A percentile compares a stretch with the other conserved stretches of the same genome.
Conservation (phyloP, 352 stramenopile genomes). For the Thalassiosira mediterranea region DNA sequence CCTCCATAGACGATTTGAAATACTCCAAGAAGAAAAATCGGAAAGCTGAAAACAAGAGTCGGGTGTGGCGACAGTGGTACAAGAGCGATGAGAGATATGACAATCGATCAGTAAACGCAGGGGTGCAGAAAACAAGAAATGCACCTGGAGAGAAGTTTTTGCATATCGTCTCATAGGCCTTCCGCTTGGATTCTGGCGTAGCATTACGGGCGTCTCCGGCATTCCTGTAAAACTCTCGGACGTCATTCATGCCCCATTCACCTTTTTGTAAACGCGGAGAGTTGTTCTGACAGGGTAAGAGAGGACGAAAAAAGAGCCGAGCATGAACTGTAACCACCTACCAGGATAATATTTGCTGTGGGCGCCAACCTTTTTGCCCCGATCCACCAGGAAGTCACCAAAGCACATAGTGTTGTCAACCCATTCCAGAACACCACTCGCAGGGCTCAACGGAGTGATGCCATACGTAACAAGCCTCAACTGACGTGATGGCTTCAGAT, state of each 20-base stretch:
- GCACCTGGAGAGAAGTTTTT: slow-evolving; percentile 96
- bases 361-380: slow-evolving; percentile 64
- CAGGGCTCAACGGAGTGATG: slow-evolving; percentile 89
- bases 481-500: slow-evolving; percentile 19
- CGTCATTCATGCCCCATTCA: slow-evolving; percentile 91
- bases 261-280: background rate
- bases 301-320: slow-evolving; percentile 1
- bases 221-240: slow-evolving; percentile 50
- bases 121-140: slow-evolving; percentile 1
- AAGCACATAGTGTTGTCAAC: slow-evolving; percentile 96
- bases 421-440: slow-evolving; percentile 97
- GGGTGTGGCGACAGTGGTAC: slow-evolving; percentile 81
- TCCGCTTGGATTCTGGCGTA: slow-evolving; percentile 51
- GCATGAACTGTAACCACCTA: background rate
- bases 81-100: slow-evolving; percentile 79
- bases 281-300: background rate
- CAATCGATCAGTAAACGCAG: background rate
- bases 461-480: slow-evolving; percentile 95
- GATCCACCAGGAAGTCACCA: slow-evolving; percentile 84
- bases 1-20: slow-evolving; percentile 90
- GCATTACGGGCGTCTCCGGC: slow-evolving; percentile 81
- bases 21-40: slow-evolving; percentile 95
- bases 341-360: slow-evolving; percentile 94
- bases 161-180: slow-evolving; percentile 90
- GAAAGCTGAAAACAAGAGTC: slow-evolving; percentile 93